A percentile compares a stretch with the other conserved stretches of the same genome.
Evolutionary conservation across 257 asterid genomes (phyloP).

Genomic region (Salvia rosmarinus): DNA sequence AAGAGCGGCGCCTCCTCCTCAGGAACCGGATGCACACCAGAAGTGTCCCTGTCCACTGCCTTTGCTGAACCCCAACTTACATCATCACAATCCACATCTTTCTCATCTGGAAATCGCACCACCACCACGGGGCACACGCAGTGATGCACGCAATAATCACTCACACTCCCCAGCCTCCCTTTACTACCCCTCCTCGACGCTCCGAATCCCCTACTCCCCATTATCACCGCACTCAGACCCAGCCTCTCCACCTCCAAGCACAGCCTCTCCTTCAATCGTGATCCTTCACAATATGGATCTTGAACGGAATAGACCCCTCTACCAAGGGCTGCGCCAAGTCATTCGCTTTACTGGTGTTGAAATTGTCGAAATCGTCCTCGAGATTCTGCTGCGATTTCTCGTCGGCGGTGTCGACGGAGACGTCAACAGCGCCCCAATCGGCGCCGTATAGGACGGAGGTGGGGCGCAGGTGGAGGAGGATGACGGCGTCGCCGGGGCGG

Average conservation of each 20-base stretch:
- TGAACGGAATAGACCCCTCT: conserved; percentile 65
- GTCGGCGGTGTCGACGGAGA: conserved; percentile 46
- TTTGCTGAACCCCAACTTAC: conserved; percentile 38
- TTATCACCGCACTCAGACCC: conserved; percentile 72
- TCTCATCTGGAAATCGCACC: conserved; percentile 69
- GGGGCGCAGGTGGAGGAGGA: conserved; percentile 73
- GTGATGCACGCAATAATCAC: conserved; percentile 80
- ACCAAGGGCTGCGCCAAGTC: conserved; percentile 72
- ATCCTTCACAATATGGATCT: conserved; percentile 79
- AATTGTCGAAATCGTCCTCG: conserved; percentile 68
- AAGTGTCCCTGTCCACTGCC: conserved; percentile 35
- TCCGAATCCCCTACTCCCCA: conserved; percentile 87
- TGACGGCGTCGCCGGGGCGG: conserved; percentile 77
- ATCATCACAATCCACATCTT: conserved; percentile 42
- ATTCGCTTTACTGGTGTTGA: conserved; percentile 62
- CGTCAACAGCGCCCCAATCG: conserved; percentile 70
- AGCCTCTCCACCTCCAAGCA: conserved; percentile 89
- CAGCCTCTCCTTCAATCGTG: conserved; percentile 85
- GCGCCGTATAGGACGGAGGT: conserved; percentile 66
- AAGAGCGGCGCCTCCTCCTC: conserved; percentile 69
- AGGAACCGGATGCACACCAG: conserved; percentile 57
- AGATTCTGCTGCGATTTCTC: conserved; percentile 66
- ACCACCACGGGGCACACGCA: conserved; percentile 83
- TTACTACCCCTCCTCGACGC: conserved; percentile 59
- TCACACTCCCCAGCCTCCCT: conserved; percentile 81